Conservation (phyloP, 2,329 filamentous ascomycete genomes). For the Aspergillus phoenicis region DNA sequence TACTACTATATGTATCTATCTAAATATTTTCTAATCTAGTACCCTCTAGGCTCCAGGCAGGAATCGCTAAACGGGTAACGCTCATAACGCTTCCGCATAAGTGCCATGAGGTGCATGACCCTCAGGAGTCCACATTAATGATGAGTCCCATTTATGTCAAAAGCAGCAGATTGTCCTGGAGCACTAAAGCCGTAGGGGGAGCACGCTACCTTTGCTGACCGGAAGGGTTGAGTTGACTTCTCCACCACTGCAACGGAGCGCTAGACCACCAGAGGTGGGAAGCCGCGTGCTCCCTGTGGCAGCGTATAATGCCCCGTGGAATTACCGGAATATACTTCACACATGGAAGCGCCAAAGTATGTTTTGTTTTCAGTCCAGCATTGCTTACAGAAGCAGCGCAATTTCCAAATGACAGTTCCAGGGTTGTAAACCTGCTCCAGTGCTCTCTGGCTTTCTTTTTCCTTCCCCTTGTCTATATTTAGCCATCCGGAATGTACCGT, state of each 20-base stretch:
- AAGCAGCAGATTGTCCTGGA: no score
- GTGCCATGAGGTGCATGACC: not conserved
- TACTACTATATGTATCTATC: not conserved
- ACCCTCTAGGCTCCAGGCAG: not conserved
- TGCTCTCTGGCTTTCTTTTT: not conserved
- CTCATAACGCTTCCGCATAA: not conserved
- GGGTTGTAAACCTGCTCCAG: not conserved
- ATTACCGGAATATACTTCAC: not conserved
- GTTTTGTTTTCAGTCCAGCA: not conserved
- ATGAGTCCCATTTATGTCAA: no score
- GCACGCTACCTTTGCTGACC: not conserved
- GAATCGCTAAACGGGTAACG: not conserved
- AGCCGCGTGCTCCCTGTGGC: not conserved
- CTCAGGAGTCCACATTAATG: no score
- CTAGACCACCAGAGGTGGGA: not conserved
- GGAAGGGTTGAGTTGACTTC: not conserved
- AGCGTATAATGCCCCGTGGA: not conserved
- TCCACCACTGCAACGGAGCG: not conserved
- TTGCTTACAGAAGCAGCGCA: not conserved
- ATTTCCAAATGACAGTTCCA: not conserved
- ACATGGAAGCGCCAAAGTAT: not conserved
- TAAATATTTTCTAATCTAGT: no score
- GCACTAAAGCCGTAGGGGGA: not conserved
- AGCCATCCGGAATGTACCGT: not conserved
- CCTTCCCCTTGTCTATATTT: not conserved